phyloP scores from a whole-genome alignment of 257 asterid genomes.

The Nicotiana attenuata region DNA sequence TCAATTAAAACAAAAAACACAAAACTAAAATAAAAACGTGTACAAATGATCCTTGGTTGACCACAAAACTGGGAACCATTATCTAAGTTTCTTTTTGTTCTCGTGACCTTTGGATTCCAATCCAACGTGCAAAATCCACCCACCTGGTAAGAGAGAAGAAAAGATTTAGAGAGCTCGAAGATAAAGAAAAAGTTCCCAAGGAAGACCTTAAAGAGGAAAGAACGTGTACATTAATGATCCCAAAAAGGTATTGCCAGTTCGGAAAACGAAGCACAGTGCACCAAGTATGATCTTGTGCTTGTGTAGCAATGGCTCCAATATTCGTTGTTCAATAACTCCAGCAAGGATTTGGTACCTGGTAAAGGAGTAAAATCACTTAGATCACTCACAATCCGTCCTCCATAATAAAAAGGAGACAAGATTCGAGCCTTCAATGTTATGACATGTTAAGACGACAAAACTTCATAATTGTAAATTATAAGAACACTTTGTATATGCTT shows the following conservation, averaged over 20 bases:
- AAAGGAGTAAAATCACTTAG: neutral
- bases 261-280: constrained; percentile 74
- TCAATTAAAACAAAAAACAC: too few relatives aligned
- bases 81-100: constrained; percentile 29
- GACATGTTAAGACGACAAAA: neutral
- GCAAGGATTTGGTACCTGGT: constrained; percentile 87
- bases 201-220: neutral
- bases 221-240: constrained; percentile 78
- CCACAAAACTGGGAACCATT: neutral
- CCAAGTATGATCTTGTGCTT: constrained; percentile 67
- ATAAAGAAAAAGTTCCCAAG: neutral
- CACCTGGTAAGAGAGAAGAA: constrained; percentile 47
- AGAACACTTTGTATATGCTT: neutral
- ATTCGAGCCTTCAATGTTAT: neutral
- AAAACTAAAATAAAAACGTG: neutral
- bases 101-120: constrained; percentile 66
- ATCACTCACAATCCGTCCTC: neutral
- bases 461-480: neutral
- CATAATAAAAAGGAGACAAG: neutral
- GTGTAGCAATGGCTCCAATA: constrained; percentile 83
- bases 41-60: neutral
- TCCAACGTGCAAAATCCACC: constrained; percentile 95
- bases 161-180: neutral
- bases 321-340: constrained; percentile 81
- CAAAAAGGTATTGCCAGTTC: constrained; percentile 94